phyloP scores from a whole-genome alignment of 2,329 filamentous ascomycete genomes.

The Pseudopyrenochaeta lycopersici region DNA sequence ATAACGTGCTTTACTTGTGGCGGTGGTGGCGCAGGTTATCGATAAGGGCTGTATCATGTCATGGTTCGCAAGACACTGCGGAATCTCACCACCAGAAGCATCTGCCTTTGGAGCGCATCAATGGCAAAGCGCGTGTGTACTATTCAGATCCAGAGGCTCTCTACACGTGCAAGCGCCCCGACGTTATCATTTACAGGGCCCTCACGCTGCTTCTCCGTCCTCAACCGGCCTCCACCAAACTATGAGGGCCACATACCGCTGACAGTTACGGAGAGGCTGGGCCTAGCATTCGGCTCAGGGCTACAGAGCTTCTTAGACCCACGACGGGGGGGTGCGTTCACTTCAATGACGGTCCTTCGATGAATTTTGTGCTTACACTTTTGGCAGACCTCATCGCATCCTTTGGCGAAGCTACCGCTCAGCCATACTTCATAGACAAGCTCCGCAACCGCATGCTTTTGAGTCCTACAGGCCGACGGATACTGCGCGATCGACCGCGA shows the following conservation, averaged over 20 bases:
- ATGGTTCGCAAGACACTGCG: neutral
- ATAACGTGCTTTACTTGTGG: conserved; percentile 17
- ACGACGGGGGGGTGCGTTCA: conserved; percentile 72
- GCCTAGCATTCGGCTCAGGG: conserved; percentile 71
- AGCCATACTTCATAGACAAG: conserved; percentile 92
- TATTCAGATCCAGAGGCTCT: conserved; percentile 16
- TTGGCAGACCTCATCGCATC: conserved; percentile 85
- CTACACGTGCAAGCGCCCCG: neutral
- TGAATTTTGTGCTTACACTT: conserved; percentile 1
- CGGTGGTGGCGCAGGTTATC: conserved; percentile 31
- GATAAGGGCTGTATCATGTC: conserved; percentile 22
- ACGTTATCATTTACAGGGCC: neutral
- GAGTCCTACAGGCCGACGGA: conserved; percentile 83
- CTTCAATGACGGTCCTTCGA: neutral
- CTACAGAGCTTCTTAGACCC: conserved; percentile 74
- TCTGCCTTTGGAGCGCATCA: conserved; percentile 1
- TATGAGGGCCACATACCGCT: conserved; percentile 94
- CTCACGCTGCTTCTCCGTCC: conserved; percentile 74
- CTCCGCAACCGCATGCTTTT: conserved; percentile 92
- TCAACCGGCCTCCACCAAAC: conserved; percentile 84
- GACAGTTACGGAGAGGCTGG: conserved; percentile 77
- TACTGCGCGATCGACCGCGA: conserved; percentile 87
- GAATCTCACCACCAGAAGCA: neutral
- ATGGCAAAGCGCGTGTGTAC: conserved; percentile 26
- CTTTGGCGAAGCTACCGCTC: conserved; percentile 92